Evolutionary conservation across 352 stramenopile genomes (phyloP).

Genomic region (Blastocystis hominis): DNA sequence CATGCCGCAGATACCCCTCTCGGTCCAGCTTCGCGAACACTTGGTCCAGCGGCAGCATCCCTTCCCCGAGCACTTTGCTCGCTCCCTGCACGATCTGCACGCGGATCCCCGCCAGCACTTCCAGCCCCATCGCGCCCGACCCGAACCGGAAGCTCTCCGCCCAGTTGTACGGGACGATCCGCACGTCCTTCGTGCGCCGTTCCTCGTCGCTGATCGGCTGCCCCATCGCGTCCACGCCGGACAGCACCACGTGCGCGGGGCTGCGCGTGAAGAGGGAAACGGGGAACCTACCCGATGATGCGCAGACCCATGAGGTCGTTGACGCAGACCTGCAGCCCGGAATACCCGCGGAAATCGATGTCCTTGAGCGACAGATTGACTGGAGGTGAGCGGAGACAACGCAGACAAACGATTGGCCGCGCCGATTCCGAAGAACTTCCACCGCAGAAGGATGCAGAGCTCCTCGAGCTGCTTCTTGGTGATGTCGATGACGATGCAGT

Average conservation of each 20-base stretch:
- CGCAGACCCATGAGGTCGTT: conserved; percentile 9
- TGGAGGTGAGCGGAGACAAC: neutral
- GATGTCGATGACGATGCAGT: conserved; percentile 25
- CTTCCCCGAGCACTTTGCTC: neutral
- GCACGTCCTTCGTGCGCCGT: neutral
- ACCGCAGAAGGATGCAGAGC: conserved; percentile 38
- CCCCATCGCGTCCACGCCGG: neutral
- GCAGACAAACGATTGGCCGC: neutral
- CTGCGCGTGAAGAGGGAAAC: neutral
- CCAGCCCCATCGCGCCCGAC: conserved; percentile 4
- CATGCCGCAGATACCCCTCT: conserved; percentile 20
- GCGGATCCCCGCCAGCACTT: neutral
- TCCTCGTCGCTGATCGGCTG: conserved; percentile 2
- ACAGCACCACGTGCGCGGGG: neutral
- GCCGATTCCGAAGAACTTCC: conserved; percentile 30
- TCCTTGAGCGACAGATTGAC: neutral
- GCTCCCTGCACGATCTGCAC: conserved; percentile 16
- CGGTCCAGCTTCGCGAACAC: conserved; percentile 4
- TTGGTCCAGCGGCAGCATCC: conserved; percentile 27
- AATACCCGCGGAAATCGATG: conserved; percentile 2
- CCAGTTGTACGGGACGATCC: neutral
- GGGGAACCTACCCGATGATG: neutral
- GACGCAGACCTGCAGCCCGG: conserved; percentile 36
- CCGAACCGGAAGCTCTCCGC: conserved; percentile 36
- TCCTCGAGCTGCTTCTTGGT: conserved; percentile 42